A percentile compares a stretch with the other conserved stretches of the same genome.
These are phyloP conservation scores for Petasospora rhodanensis DNA, from an alignment of 1,139 yeast genomes.

Conservation along the genomic window DNA sequence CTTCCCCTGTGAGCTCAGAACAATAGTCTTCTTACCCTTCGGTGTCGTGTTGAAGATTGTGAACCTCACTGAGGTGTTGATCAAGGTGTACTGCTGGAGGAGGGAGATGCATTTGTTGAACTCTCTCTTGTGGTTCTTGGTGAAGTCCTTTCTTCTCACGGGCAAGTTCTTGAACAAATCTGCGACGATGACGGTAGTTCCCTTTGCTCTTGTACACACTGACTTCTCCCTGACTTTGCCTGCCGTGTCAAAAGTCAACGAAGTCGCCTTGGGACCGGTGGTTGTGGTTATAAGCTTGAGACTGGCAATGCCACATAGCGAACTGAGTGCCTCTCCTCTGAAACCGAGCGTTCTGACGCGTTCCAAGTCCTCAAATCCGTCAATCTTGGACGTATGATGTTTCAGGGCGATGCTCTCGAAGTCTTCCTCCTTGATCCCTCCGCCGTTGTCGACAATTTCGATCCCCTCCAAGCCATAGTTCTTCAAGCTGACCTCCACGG, in stretches of 20 bases:
- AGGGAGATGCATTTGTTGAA: conserved; percentile 59
- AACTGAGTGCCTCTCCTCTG: conserved; percentile 81
- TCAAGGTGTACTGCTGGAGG: conserved; percentile 64
- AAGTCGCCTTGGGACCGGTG: conserved; percentile 53
- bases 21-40: conserved; percentile 44
- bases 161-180: conserved; percentile 64
- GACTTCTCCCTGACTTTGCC: conserved; percentile 45
- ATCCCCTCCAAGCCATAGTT: conserved; percentile 75
- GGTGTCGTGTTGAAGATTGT: conserved; percentile 49
- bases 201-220: conserved; percentile 49
- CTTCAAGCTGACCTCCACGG: conserved; percentile 60
- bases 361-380: conserved; percentile 50
- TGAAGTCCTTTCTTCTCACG: conserved; percentile 68
- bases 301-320: conserved; percentile 61
- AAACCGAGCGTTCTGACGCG: conserved; percentile 63
- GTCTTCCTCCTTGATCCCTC: conserved; percentile 61
- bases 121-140: conserved; percentile 65
- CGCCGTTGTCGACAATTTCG: conserved; percentile 74
- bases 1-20: conserved; percentile 50
- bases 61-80: conserved; percentile 53
- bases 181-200: conserved; percentile 52
- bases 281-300: conserved; percentile 53
- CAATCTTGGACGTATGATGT: conserved; percentile 78
- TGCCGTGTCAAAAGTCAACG: conserved; percentile 44
- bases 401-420: conserved; percentile 59